These are phyloP conservation scores for Irpex rosettiformis DNA, from an alignment of 1,284 basidiomycete genomes.

Conservation along the genomic window DNA sequence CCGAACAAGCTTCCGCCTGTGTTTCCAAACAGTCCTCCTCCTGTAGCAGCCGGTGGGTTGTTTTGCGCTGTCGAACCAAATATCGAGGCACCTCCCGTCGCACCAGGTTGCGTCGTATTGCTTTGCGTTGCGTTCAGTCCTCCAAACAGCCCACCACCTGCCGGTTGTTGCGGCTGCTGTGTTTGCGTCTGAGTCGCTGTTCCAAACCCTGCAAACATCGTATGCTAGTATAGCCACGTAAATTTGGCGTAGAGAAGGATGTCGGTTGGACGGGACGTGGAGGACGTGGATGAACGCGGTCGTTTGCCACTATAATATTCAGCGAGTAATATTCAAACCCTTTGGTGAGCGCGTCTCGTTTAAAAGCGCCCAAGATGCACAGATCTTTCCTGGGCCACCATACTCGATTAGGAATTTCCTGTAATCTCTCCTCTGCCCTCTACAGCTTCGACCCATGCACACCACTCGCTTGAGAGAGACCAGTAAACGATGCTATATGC, in stretches of 20 bases:
- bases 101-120: background rate
- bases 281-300: background rate
- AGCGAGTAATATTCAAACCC: background rate
- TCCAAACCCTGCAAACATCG: conserved; percentile 2
- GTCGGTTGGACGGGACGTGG: background rate
- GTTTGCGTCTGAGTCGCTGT: conserved; percentile 1
- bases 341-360: background rate
- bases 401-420: background rate
- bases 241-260: background rate
- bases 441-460: background rate
- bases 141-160: conserved; percentile 10
- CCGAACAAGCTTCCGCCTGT: conserved; percentile 25
- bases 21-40: conserved; percentile 16
- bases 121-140: conserved; percentile 2
- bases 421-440: background rate
- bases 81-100: background rate
- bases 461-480: background rate
- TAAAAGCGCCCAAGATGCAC: background rate
- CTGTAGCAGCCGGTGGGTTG: conserved; percentile 8
- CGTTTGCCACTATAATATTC: background rate
- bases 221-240: background rate
- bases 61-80: conserved; percentile 1
- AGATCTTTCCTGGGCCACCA: background rate
- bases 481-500: background rate
- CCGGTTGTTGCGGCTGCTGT: conserved; percentile 7